Percentiles rank a stretch among this genome's conserved stretches.
Conservation (phyloP, 352 stramenopile genomes). For the Globisporangium nodosum region DNA sequence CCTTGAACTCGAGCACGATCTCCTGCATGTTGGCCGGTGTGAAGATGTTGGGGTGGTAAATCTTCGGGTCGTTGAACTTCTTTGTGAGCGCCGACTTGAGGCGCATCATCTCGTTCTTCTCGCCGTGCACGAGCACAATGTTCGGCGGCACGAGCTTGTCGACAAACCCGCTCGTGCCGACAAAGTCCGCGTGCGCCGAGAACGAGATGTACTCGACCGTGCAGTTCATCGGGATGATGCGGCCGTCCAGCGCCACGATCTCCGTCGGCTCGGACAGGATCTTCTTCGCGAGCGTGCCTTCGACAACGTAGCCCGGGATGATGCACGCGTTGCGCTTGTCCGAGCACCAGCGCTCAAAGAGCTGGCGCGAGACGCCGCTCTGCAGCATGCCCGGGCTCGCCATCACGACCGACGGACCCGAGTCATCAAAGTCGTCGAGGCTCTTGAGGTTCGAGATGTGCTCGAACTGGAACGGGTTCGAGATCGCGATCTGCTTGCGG, state of each 20-base stretch:
- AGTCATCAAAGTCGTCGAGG: conserved; percentile 97
- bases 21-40: conserved; percentile 86
- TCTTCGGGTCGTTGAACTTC: conserved; percentile 87
- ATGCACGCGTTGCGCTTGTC: conserved; percentile 98
- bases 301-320: conserved; percentile 98
- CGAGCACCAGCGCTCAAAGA: conserved; percentile 97
- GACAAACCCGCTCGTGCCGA: conserved; percentile 95
- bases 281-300: conserved; percentile 97
- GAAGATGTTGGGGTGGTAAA: conserved; percentile 77
- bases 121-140: conserved; percentile 95
- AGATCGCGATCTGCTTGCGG: conserved; percentile 95
- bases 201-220: conserved; percentile 98
- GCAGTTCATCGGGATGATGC: conserved; percentile 92
- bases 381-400: conserved; percentile 98
- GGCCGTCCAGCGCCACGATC: conserved; percentile 92
- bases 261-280: conserved; percentile 95
- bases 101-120: conserved; percentile 97
- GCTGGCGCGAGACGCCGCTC: conserved; percentile 94
- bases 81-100: conserved; percentile 91
- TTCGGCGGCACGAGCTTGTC: conserved; percentile 90
- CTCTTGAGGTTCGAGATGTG: conserved; percentile 97
- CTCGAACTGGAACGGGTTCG: conserved; percentile 97
- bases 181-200: conserved; percentile 96
- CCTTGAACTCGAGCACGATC: conserved; percentile 84
- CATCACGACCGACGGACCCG: conserved; percentile 98